Base-by-base conservation (phyloP, 2,329 filamentous ascomycete genomes). In the Metarhizium rileyi region DNA sequence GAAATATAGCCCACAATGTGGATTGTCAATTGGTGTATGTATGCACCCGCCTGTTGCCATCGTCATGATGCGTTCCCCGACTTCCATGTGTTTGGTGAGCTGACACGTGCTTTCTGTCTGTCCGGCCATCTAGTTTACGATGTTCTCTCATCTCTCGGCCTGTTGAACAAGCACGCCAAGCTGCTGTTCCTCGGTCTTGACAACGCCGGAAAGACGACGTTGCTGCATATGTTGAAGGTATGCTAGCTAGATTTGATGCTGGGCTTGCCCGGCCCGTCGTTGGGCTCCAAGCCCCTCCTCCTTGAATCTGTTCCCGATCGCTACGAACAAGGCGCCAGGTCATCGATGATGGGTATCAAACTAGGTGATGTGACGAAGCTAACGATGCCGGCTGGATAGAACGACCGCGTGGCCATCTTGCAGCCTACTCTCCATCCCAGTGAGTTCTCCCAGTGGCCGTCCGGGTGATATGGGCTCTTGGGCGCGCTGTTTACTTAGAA, bases 101-200 rank as follows among this genome's bases (percentile, higher is more conserved):
- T 66, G 63, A 67, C 65, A 65, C 57, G 61, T 60, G 57, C 57
- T 59, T 48, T 50, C 43, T 59, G 49, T 50, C 43, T 48, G 9
- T 10, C 8, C 25, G 28, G 8, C 23, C 3, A 6, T 5, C 3
- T 63, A 67, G 89, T 95, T 73, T 95, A 88, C 79, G 88, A 95
- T 75, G 75, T 94, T 61, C 82, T 95, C 63, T 87, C 90, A 63
- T 87, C 83, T 57, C 79, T 95, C 56, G 90, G 90, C 61, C 78
- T 95, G 63, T 77, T 91, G 59, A 95, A 95, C 81, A 95, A 95
- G 80, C 88, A 95, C 70, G 90, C 89, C 63, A 95, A 95, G 80
- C 81, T 95, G 52, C 80, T 95, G 52, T 95, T 95, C 74, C 82
- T 95, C 56, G 90, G 90, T 60, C 84, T 95, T 55, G 90, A 95